Conservation (phyloP, 129 eudicot species). For the Arctium lappa region DNA sequence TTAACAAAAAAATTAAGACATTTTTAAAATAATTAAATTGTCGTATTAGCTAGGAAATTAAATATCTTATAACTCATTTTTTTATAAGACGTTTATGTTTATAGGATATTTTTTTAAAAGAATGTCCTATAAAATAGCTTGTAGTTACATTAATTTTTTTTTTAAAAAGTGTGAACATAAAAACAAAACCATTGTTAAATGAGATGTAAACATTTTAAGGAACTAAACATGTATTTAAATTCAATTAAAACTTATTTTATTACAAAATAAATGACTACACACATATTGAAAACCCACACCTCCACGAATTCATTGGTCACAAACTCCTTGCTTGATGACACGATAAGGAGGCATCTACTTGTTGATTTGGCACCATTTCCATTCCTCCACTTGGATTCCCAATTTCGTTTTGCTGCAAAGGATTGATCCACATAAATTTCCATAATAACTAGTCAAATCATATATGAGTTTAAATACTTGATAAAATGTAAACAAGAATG, state of each 20-base stretch:
- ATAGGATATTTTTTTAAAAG: no score
- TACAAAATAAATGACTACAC: constrained; percentile 8
- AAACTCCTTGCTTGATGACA: constrained; percentile 31
- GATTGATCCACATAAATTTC: not conserved
- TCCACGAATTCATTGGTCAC: constrained; percentile 15
- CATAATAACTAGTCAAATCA: not conserved
- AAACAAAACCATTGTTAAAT: constrained; percentile 1
- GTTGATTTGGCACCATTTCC: constrained; percentile 30
- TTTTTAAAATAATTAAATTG: not conserved
- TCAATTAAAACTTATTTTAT: not conserved
- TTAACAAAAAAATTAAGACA: not conserved
- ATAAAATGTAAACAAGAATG: not conserved
- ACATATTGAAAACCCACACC: constrained; percentile 5
- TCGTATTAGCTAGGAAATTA: not conserved
- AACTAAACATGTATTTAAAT: constrained; percentile 5
- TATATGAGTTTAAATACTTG: not conserved
- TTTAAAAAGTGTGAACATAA: not conserved
- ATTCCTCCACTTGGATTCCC: constrained; percentile 21
- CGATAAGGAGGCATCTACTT: constrained; percentile 29
- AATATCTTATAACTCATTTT: not conserved
- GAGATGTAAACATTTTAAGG: not conserved
- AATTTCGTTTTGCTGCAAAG: constrained; percentile 29
- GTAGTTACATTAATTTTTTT: not conserved
- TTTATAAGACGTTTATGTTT: no score
- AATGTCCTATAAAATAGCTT: not conserved